A percentile compares a stretch with the other conserved stretches of the same genome.
Conservation (phyloP, 352 stramenopile genomes). For the Phytophthora brassicae region DNA sequence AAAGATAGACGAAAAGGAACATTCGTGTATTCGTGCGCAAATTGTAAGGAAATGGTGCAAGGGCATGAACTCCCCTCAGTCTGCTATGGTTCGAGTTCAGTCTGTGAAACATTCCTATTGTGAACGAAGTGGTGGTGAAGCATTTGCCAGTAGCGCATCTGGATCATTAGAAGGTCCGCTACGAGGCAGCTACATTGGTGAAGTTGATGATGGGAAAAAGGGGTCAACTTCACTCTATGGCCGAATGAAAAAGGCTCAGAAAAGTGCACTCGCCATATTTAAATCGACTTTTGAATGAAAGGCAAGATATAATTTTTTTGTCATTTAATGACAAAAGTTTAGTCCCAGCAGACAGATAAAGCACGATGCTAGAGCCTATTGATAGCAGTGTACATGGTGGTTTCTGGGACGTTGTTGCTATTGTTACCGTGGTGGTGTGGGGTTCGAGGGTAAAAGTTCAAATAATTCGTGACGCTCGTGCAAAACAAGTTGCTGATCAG, state of each 20-base stretch:
- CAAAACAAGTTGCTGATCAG: too few species aligned
- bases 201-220: conserved; percentile 33
- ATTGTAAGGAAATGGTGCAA: conserved; percentile 86
- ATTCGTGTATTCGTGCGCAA: conserved; percentile 80
- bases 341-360: too few species aligned
- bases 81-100: conserved; percentile 72
- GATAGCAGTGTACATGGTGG: too few species aligned
- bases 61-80: conserved; percentile 76
- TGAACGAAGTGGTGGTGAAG: conserved; percentile 28
- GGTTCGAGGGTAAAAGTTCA: too few species aligned
- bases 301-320: too few species aligned
- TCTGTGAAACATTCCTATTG: conserved; percentile 54
- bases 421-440: too few species aligned
- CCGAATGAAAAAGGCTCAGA: conserved; percentile 83
- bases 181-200: conserved; percentile 25
- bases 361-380: too few species aligned
- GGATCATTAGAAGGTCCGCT: conserved; percentile 19
- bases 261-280: conserved; percentile 82
- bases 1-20: conserved; percentile 86
- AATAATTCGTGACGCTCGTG: too few species aligned
- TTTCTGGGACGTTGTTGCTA: too few species aligned
- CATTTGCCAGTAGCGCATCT: conserved; percentile 26
- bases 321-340: too few species aligned
- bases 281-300: conserved; percentile 82
- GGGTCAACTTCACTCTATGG: conserved; percentile 66